Percentiles rank a stretch among this genome's conserved stretches.
phyloP scores from a whole-genome alignment of 2,329 filamentous ascomycete genomes.

The Microcyclospora pomicola region DNA sequence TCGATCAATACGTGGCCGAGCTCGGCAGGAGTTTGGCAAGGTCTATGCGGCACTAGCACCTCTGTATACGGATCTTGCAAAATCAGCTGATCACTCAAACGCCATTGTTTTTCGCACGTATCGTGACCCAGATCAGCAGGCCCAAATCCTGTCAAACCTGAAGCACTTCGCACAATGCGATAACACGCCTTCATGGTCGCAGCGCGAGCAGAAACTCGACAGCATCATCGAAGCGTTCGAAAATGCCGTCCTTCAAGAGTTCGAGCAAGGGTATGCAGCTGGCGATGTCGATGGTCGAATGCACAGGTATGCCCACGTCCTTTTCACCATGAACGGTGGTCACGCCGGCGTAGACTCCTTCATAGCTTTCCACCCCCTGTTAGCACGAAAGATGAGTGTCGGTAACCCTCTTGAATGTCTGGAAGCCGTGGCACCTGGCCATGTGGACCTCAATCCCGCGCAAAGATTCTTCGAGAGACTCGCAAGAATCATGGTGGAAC shows the following conservation, averaged over 20 bases:
- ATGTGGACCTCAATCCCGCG: conserved; percentile 65
- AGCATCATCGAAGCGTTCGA: conserved; percentile 75
- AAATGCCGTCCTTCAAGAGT: conserved; percentile 77
- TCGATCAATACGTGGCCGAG: conserved; percentile 68
- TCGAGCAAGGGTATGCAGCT: conserved; percentile 79
- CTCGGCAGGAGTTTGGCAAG: conserved; percentile 79
- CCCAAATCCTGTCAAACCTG: conserved; percentile 73
- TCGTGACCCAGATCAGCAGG: conserved; percentile 77
- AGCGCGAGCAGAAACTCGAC: conserved; percentile 57
- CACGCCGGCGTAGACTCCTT: conserved; percentile 69
- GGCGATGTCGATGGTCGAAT: conserved; percentile 82
- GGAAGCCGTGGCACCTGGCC: conserved; percentile 49
- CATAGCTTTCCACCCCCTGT: conserved; percentile 69
- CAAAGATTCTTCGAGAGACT: conserved; percentile 67
- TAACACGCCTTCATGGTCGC: conserved; percentile 57
- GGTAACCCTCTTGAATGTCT: conserved; percentile 72
- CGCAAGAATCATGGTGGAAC: conserved; percentile 64
- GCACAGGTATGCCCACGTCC: conserved; percentile 75
- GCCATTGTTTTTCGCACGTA: conserved; percentile 78
- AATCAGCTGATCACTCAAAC: conserved; percentile 59
- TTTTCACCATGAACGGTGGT: conserved; percentile 71
- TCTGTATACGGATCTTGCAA: conserved; percentile 72
- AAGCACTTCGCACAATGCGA: conserved; percentile 68
- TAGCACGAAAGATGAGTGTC: conserved; percentile 56
- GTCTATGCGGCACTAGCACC: conserved; percentile 79